Evolutionary conservation across 441 rosid species (phyloP).

Genomic region (Populus hybrid): DNA sequence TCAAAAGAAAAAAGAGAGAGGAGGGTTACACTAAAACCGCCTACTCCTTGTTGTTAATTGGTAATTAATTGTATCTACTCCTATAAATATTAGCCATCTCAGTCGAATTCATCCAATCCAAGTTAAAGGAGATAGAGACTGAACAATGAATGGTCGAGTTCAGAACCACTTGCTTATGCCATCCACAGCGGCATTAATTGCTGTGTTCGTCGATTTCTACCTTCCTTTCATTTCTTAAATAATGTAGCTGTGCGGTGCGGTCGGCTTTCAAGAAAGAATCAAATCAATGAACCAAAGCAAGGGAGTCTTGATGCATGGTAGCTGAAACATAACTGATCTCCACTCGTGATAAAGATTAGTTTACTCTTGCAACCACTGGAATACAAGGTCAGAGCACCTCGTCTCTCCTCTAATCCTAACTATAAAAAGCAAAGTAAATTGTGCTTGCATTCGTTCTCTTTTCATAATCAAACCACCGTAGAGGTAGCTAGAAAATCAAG

Average conservation of each 20-base stretch:
- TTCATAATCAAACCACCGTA: no score
- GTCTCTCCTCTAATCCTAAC: no score
- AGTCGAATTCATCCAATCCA: neutral
- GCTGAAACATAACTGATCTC: constrained; percentile 10
- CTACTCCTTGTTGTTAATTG: no score
- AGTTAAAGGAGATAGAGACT: neutral
- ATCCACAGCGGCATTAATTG: no score
- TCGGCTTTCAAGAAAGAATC: constrained; percentile 14
- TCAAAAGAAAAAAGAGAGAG: no score
- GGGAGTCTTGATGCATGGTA: constrained; percentile 8
- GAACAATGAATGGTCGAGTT: neutral
- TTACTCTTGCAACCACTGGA: neutral
- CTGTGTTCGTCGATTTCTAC: neutral
- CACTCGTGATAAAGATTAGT: neutral
- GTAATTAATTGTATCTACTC: neutral
- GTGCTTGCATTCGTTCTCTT: no score
- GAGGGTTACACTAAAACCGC: no score
- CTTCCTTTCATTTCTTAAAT: neutral
- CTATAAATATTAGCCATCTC: neutral
- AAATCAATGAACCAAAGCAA: constrained; percentile 8
- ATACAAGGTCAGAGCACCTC: no score
- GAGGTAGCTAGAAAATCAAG: no score
- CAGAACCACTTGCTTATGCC: no score
- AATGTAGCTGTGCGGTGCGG: constrained; percentile 7
- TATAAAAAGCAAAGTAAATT: no score